Percentiles rank a stretch among this genome's conserved stretches.
Conservation (phyloP, 2,329 filamentous ascomycete genomes). For the Diaporthe vaccinii region DNA sequence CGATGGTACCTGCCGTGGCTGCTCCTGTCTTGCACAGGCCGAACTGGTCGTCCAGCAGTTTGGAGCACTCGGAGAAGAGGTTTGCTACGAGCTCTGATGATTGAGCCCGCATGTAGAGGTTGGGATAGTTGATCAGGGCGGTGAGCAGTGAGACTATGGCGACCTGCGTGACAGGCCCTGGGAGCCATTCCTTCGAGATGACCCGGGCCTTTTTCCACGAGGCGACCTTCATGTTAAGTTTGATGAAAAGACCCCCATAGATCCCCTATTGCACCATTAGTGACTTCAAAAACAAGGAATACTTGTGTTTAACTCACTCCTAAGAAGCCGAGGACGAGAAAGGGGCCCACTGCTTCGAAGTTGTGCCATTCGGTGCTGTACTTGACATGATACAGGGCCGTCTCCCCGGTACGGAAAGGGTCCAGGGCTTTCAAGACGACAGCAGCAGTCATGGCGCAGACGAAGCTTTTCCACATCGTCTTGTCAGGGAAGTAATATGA, state of each 20-base stretch:
- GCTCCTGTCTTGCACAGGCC: slow-evolving; percentile 91
- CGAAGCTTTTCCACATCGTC: slow-evolving; percentile 99
- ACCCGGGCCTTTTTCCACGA: slow-evolving; percentile 75
- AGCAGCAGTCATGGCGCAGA: slow-evolving; percentile 98
- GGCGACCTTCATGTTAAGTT: slow-evolving; percentile 89
- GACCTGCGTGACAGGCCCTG: slow-evolving; percentile 84
- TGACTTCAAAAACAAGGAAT: not conserved
- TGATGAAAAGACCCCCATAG: slow-evolving; percentile 95
- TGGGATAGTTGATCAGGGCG: slow-evolving; percentile 92
- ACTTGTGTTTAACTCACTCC: slow-evolving; percentile 63
- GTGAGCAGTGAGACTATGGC: slow-evolving; percentile 83
- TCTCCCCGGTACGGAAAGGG: slow-evolving; percentile 93
- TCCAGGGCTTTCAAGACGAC: slow-evolving; percentile 93
- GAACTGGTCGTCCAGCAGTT: slow-evolving; percentile 86
- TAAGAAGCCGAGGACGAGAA: slow-evolving; percentile 85
- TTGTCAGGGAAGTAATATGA: slow-evolving; percentile 99
- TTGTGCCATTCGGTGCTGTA: slow-evolving; percentile 94
- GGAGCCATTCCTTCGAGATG: slow-evolving; percentile 69
- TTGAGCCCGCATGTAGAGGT: slow-evolving; percentile 95
- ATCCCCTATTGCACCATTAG: slow-evolving; percentile 69
- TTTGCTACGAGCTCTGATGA: slow-evolving; percentile 91
- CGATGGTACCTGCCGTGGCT: slow-evolving; percentile 84
- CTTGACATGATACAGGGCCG: slow-evolving; percentile 95
- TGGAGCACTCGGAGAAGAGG: slow-evolving; percentile 91
- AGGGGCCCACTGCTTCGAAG: slow-evolving; percentile 88